These are phyloP conservation scores for Paecilomyces fulvus DNA, from an alignment of 2,329 filamentous ascomycete species.

Conservation along the genomic window DNA sequence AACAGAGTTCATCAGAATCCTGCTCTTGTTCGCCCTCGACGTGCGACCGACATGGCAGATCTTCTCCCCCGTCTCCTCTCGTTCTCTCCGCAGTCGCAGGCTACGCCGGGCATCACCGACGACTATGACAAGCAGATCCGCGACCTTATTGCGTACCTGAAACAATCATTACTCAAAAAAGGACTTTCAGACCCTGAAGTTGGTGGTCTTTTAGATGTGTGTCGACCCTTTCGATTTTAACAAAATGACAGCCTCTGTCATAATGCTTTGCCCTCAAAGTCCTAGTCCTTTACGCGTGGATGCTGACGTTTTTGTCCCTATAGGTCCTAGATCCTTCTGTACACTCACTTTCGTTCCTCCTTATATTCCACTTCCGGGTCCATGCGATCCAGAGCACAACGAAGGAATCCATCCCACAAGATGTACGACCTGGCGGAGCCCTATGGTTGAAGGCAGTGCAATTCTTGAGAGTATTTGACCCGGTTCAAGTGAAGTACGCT, in stretches of 20 bases:
- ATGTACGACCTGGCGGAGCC: conserved; percentile 34
- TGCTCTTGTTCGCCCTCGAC: not conserved
- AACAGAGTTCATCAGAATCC: not conserved
- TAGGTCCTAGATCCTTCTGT: conserved; percentile 43
- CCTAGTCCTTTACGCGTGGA: not conserved
- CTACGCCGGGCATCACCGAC: conserved; percentile 24
- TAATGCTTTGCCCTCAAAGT: not conserved
- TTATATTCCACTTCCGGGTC: conserved; percentile 44
- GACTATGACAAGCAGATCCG: conserved; percentile 38
- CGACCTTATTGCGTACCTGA: conserved; percentile 29
- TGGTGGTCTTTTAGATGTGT: conserved; percentile 24
- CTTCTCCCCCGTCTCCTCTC: conserved; percentile 28
- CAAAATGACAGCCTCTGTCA: not conserved
- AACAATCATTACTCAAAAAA: conserved; percentile 24
- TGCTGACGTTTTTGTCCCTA: not conserved
- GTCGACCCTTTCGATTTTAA: not conserved
- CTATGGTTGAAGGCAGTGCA: conserved; percentile 43
- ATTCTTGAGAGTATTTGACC: conserved; percentile 48
- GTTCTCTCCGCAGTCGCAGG: conserved; percentile 31
- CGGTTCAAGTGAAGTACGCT: conserved; percentile 36
- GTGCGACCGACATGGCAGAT: conserved; percentile 15
- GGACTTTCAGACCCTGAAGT: conserved; percentile 20
- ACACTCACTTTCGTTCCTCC: conserved; percentile 53
- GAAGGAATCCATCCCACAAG: conserved; percentile 26
- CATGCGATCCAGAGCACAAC: conserved; percentile 26